Evolutionary conservation across 2,329 filamentous ascomycete genomes (phyloP).

Genomic region (Fusarium decemcellulare): DNA sequence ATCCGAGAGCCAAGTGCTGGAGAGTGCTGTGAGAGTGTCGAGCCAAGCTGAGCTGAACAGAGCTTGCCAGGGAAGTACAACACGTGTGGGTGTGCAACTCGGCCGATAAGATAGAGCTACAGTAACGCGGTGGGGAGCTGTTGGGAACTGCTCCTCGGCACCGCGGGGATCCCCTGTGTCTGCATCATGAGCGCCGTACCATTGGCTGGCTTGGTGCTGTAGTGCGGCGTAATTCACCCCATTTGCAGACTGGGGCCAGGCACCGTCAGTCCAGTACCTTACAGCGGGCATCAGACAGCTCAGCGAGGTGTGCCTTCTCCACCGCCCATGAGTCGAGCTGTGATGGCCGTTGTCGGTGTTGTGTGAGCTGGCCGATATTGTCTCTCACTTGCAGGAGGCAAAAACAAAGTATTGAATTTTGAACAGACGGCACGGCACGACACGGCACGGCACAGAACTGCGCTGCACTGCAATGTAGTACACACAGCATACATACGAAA

Average conservation of each 20-base stretch:
- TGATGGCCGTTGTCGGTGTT: slow-evolving; percentile 6
- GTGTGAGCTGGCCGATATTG: background rate
- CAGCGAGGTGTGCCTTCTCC: too few species aligned
- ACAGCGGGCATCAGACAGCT: slow-evolving; percentile 34
- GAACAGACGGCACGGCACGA: slow-evolving; percentile 1
- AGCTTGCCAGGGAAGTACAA: slow-evolving; percentile 8
- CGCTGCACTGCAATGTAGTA: too few species aligned
- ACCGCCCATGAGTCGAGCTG: background rate
- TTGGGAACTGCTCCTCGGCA: slow-evolving; percentile 7
- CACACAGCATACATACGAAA: too few species aligned
- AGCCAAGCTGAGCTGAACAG: slow-evolving; percentile 17
- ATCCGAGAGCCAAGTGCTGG: slow-evolving; percentile 13
- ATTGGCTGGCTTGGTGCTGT: slow-evolving; percentile 16
- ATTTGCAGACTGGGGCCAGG: slow-evolving; percentile 25
- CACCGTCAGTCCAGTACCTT: slow-evolving; percentile 38
- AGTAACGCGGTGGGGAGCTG: slow-evolving; percentile 31
- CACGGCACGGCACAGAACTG: too few species aligned
- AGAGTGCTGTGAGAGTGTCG: background rate
- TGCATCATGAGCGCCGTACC: background rate
- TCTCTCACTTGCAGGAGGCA: background rate
- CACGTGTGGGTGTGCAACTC: slow-evolving; percentile 29
- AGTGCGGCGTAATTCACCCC: slow-evolving; percentile 20
- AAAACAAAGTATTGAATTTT: background rate
- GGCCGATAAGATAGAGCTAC: slow-evolving; percentile 24
- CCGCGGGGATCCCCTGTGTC: too few species aligned